Evolutionary conservation across 225 moss, liverwort and hornwort species (phyloP).

Genomic region (Polytrichum formosum): DNA sequence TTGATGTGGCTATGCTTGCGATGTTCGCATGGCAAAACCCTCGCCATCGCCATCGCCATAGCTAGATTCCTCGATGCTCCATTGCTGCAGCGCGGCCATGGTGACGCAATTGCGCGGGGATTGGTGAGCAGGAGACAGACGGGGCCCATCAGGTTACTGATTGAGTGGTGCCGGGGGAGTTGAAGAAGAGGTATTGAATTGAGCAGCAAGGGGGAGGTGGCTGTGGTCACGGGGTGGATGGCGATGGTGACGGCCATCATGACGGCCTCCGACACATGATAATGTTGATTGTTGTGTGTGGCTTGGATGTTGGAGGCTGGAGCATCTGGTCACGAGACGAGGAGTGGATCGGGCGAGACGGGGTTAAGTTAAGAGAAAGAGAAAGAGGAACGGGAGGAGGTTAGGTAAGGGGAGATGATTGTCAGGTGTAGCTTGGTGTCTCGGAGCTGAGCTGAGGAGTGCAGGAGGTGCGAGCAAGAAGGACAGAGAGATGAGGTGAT

Average conservation of each 20-base stretch:
- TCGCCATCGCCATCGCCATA: no score
- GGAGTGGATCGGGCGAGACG: not conserved
- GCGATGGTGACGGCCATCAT: not conserved
- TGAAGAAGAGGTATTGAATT: no score
- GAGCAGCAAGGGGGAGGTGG: no score
- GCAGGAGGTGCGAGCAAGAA: not conserved
- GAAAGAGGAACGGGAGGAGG: not conserved
- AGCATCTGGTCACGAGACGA: not conserved
- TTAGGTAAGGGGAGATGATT: not conserved
- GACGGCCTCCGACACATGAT: not conserved
- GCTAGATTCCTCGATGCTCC: no score
- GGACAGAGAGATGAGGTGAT: not conserved
- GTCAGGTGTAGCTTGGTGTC: not conserved
- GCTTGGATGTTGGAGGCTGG: conserved; percentile 4
- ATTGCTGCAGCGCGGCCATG: no score
- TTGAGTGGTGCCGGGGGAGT: no score
- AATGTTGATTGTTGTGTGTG: not conserved
- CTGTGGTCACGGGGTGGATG: not conserved
- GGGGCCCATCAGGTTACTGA: no score
- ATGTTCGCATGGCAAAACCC: no score
- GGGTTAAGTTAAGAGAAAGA: not conserved
- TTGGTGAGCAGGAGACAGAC: no score
- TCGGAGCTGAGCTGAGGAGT: not conserved
- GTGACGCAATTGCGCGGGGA: no score
- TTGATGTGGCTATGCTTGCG: no score